Percentiles rank a stretch among this genome's conserved stretches.
These are phyloP conservation scores for Casuarina cunninghamiana DNA, from an alignment of 306 rosid genomes.

Conservation along the genomic window DNA sequence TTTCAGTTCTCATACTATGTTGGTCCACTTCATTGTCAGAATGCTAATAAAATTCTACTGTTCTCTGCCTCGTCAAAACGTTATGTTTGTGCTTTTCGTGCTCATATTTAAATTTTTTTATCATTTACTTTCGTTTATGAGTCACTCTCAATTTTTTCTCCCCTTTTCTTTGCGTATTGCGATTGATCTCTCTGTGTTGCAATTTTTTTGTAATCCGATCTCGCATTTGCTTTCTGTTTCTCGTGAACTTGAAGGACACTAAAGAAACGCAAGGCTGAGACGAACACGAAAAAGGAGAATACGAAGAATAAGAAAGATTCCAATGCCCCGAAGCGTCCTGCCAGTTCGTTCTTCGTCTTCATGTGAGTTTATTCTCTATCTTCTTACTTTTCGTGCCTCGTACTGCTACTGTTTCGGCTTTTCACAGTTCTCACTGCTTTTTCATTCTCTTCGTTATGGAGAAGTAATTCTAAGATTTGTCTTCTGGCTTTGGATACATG, in stretches of 20 bases:
- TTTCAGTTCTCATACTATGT: neutral
- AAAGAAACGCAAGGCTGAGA: constrained; percentile 33
- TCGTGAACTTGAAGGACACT: constrained; percentile 17
- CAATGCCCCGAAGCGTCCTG: constrained; percentile 45
- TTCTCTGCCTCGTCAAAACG: neutral
- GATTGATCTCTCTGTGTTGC: neutral
- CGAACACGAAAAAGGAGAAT: constrained; percentile 27
- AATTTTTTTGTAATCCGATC: neutral
- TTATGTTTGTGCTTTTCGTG: neutral
- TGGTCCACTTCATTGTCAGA: neutral
- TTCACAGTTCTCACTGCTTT: neutral
- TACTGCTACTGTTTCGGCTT: neutral
- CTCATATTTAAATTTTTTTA: neutral
- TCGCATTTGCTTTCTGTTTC: neutral
- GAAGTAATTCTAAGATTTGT: neutral
- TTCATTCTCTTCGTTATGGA: neutral
- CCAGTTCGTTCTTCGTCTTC: constrained; percentile 38
- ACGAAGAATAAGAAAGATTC: constrained; percentile 29
- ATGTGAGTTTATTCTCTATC: constrained; percentile 13
- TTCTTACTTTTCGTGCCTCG: neutral
- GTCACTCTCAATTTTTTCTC: neutral
- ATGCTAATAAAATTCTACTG: neutral
- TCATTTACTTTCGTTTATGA: neutral
- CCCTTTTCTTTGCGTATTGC: no score
- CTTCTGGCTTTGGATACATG: neutral